phyloP scores from a whole-genome alignment of 2,329 filamentous ascomycete genomes.

The Fusarium dimerum region DNA sequence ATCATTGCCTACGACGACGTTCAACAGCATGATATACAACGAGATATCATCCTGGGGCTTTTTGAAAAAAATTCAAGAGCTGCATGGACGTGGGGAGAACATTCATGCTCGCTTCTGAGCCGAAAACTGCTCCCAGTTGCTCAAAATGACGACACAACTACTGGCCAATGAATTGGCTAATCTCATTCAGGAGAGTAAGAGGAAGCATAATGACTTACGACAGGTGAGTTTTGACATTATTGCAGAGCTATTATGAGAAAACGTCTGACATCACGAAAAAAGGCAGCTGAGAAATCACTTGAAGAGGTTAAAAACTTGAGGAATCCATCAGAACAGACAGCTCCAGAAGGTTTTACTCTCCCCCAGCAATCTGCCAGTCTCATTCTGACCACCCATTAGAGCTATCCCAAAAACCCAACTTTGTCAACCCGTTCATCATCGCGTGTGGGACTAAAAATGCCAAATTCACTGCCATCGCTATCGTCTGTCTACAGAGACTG shows the following conservation, averaged over 20 bases:
- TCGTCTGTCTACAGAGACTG: slow-evolving; percentile 85
- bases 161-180: slow-evolving; percentile 85
- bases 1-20: slow-evolving; percentile 27
- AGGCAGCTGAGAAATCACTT: slow-evolving; percentile 92
- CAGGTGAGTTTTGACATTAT: slow-evolving; percentile 56
- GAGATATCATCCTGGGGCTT: slow-evolving; percentile 18
- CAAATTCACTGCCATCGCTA: slow-evolving; percentile 85
- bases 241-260: neutral
- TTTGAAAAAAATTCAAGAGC: slow-evolving; percentile 9
- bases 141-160: slow-evolving; percentile 86
- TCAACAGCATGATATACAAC: slow-evolving; percentile 14
- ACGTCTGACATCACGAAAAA: slow-evolving; percentile 5
- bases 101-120: slow-evolving; percentile 28
- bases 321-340: slow-evolving; percentile 38
- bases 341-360: slow-evolving; percentile 36
- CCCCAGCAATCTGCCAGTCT: slow-evolving; percentile 8
- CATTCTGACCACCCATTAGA: slow-evolving; percentile 54
- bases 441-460: slow-evolving; percentile 88
- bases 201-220: slow-evolving; percentile 87
- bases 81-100: slow-evolving; percentile 29
- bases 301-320: slow-evolving; percentile 72
- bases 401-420: slow-evolving; percentile 76
- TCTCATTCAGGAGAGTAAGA: slow-evolving; percentile 92
- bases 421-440: slow-evolving; percentile 91
- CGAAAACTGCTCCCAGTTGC: slow-evolving; percentile 18